phyloP scores from a whole-genome alignment of 257 asterid species.

The Oldenlandia corymbosa region DNA sequence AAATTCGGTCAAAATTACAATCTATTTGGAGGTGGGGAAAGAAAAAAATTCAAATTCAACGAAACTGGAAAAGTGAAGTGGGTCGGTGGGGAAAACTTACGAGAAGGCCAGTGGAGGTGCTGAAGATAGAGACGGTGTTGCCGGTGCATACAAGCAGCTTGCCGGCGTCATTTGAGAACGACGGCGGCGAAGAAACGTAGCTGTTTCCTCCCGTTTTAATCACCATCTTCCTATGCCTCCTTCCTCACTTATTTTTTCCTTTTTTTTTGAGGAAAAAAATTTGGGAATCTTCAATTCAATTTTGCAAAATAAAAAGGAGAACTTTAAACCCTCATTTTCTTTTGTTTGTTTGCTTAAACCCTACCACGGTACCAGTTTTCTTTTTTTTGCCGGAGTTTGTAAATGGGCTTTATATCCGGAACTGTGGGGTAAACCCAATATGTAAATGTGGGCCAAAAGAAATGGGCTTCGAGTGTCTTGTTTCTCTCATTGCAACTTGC shows the following conservation, averaged over 20 bases:
- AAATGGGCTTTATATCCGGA: background rate
- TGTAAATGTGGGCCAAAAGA: too few species aligned
- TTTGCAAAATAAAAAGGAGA: background rate
- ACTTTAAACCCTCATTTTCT: background rate
- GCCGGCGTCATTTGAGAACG: slow-evolving; percentile 81
- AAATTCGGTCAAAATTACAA: background rate
- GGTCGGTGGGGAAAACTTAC: slow-evolving; percentile 27
- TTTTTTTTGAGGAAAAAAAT: background rate
- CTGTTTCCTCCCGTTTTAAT: slow-evolving; percentile 63
- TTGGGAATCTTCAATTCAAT: background rate
- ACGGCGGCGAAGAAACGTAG: slow-evolving; percentile 73
- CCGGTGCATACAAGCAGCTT: slow-evolving; percentile 84
- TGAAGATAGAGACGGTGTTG: slow-evolving; percentile 73
- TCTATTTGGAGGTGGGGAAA: background rate
- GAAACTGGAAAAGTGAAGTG: too few species aligned
- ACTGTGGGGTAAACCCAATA: too few species aligned
- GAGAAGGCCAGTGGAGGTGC: slow-evolving; percentile 88
- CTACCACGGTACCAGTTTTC: background rate
- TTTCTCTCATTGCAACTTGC: too few species aligned
- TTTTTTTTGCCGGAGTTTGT: background rate
- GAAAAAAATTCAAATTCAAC: background rate
- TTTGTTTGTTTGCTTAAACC: background rate
- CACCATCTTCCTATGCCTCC: background rate
- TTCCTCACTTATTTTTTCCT: background rate
- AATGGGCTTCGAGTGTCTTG: too few species aligned